Base-by-base conservation (phyloP, 768 basidiomycete genomes). In the Russula olivacea region DNA sequence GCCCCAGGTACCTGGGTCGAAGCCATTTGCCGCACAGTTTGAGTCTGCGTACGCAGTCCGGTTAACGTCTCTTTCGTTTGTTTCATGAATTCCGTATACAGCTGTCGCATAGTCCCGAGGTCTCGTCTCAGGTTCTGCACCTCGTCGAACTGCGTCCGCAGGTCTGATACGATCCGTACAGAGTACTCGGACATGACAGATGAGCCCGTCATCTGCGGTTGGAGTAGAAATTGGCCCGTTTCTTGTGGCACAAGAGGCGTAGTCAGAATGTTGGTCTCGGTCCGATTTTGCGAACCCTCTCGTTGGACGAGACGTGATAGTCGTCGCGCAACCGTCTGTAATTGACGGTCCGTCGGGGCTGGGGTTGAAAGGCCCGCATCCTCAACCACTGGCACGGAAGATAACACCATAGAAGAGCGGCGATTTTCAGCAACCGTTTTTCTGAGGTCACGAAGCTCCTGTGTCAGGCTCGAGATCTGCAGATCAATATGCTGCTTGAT, bases 401-500 rank as follows among this genome's bases (percentile, higher is more conserved):
- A 74, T 3, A 77, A 55, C 47, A 80, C 76, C 14, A 76, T 65
- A 1, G 87, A 82, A 8, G 81, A 75, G 57, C 87, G 81, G 30
- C 82, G 79, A 65, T 76, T 79, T 59, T 74, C 77, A 28, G 79
- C 72, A 41, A 98, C 84, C 3, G 81, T 78, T 2, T 79, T 77
- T 69, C 85, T 87, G 68, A 98, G 81, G 47, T 98, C 95, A 68
- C 93, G 93, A 74, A 98, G 83, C 63, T 98, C 94, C 66, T 88
- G 87, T 34, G 91, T 85, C 19, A 99, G 77, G 0, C 77, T 78
- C 0, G 90, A 86, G 65, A 99, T 95, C 69, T 96, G 94, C 2
- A 84, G 70, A 70, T 99, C 96, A 68, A 99, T 95, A 72, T 99
- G 96, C 71, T 98, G 93, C 72, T 96, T 98, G 74, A 99, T 96